phyloP scores from a whole-genome alignment of 176 grass and related monocot genomes.

The Oryza coarctata region DNA sequence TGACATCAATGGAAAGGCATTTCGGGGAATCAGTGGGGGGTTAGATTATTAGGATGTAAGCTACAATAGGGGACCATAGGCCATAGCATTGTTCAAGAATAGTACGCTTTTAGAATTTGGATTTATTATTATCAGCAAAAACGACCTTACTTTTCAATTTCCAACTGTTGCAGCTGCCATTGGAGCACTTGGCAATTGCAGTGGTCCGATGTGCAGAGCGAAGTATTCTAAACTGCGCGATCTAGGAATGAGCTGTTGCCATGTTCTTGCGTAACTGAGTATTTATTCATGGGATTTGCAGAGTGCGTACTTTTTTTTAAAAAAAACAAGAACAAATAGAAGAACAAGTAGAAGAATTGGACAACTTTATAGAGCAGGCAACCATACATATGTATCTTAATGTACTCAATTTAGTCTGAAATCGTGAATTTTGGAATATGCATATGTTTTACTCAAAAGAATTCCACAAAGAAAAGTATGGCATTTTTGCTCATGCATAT shows the following conservation, averaged over 20 bases:
- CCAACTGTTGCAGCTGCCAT: not conserved
- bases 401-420: constrained; percentile 2
- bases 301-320: not conserved
- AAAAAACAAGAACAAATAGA: not conserved
- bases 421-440: not conserved
- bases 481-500: not conserved
- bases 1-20: constrained; percentile 48
- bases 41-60: constrained; percentile 18
- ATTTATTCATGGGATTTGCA: not conserved
- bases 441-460: not conserved
- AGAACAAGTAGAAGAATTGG: not conserved
- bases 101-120: not conserved
- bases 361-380: not conserved
- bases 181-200: not conserved
- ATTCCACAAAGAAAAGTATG: not conserved
- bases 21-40: constrained; percentile 1
- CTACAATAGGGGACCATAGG: constrained; percentile 33
- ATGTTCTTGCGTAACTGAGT: not conserved
- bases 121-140: not conserved
- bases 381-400: not conserved
- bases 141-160: not conserved
- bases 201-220: not conserved
- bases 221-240: not conserved
- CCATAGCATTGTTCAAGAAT: constrained; percentile 43
- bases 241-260: not conserved